A percentile compares a stretch with the other conserved stretches of the same genome.
phyloP scores from a whole-genome alignment of 2,329 filamentous ascomycete species.

The Fusarium heterosporum region DNA sequence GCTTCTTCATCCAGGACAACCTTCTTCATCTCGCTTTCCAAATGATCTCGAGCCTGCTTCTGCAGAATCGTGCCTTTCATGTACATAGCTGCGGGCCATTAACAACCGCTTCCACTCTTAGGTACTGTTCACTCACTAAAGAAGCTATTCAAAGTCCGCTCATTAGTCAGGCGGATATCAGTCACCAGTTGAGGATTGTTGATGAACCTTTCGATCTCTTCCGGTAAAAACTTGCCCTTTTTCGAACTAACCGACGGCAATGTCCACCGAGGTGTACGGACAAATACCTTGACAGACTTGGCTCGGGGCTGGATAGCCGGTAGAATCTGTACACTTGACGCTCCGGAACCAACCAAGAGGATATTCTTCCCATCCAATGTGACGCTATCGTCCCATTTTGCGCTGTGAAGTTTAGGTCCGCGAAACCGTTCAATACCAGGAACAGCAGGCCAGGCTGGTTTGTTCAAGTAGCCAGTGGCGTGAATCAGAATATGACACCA shows the following conservation, averaged over 20 bases:
- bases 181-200: not conserved
- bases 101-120: not conserved
- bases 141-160: conserved; percentile 18
- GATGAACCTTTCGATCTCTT: conserved; percentile 7
- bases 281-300: conserved; percentile 12
- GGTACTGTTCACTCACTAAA: not conserved
- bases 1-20: not conserved
- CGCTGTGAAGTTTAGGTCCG: conserved; percentile 14
- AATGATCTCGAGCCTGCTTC: conserved; percentile 6
- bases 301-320: conserved; percentile 8
- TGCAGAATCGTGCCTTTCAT: conserved; percentile 19
- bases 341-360: conserved; percentile 16
- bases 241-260: conserved; percentile 24
- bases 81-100: conserved; percentile 8
- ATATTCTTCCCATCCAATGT: conserved; percentile 13
- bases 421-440: conserved; percentile 7
- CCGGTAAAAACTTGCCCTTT: not conserved
- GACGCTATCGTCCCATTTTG: conserved; percentile 4
- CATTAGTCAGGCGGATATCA: conserved; percentile 10
- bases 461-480: conserved; percentile 25
- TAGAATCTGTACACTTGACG: conserved; percentile 20
- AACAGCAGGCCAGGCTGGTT: conserved; percentile 8
- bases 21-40: conserved; percentile 20
- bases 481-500: conserved; percentile 20
- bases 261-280: conserved; percentile 20